Evolutionary conservation across 2,329 filamentous ascomycete genomes (phyloP).

Genomic region (Hawksworthiomyces lignivorus): DNA sequence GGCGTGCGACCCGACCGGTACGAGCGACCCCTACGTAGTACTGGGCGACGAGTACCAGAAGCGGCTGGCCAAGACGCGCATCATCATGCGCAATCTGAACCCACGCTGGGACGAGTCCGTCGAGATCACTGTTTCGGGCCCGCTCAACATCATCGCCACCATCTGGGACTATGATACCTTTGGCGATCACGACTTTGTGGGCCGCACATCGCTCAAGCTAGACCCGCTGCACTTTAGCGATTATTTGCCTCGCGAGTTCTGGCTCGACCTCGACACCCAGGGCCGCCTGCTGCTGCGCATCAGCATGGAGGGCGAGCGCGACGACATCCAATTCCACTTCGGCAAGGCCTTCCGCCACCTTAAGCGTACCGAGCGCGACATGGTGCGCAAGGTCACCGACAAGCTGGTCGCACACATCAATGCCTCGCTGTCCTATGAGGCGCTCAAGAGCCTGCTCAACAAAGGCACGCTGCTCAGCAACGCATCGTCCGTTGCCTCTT

Average conservation of each 20-base stretch:
- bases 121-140: conserved; percentile 86
- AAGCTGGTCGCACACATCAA: conserved; percentile 96
- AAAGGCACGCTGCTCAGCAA: conserved; percentile 40
- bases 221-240: conserved; percentile 96
- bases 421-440: conserved; percentile 74
- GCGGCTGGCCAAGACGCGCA: conserved; percentile 85
- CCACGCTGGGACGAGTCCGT: conserved; percentile 96
- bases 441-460: conserved; percentile 66
- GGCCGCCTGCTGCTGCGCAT: conserved; percentile 82
- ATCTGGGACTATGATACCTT: conserved; percentile 98
- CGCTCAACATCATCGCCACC: conserved; percentile 90
- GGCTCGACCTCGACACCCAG: conserved; percentile 95
- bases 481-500: conserved; percentile 53
- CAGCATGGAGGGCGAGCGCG: conserved; percentile 96
- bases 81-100: conserved; percentile 83
- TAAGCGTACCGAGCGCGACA: conserved; percentile 93
- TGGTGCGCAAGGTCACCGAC: conserved; percentile 96
- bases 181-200: conserved; percentile 95
- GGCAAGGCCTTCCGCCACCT: conserved; percentile 92
- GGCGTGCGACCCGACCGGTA: conserved; percentile 90
- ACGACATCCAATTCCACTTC: conserved; percentile 98
- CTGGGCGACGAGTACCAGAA: conserved; percentile 97
- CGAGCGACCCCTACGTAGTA: conserved; percentile 94
- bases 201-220: conserved; percentile 93
- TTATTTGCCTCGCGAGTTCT: conserved; percentile 92